phyloP scores from a whole-genome alignment of 345 rosid species.

The Triadica sebifera region DNA sequence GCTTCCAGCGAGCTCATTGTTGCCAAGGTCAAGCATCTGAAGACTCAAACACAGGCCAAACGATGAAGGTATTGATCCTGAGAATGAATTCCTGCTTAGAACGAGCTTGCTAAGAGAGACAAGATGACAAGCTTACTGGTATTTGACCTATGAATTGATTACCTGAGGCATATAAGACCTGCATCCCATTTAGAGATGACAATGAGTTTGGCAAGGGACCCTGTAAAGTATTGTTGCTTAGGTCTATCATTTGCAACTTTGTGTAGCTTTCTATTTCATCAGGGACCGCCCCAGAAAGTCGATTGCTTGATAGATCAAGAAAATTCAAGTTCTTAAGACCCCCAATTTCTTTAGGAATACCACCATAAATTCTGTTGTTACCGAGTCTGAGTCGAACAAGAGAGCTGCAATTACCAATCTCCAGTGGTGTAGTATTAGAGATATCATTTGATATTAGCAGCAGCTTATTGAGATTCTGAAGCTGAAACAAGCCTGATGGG shows the following conservation, averaged over 20 bases:
- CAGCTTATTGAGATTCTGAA: constrained; percentile 70
- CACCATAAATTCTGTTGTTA: constrained; percentile 62
- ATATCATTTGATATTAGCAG: constrained; percentile 70
- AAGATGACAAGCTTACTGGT: constrained; percentile 64
- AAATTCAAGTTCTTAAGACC: constrained; percentile 59
- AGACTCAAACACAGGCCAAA: constrained; percentile 74
- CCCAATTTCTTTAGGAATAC: constrained; percentile 66
- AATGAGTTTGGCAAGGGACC: constrained; percentile 63
- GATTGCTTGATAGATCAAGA: constrained; percentile 75
- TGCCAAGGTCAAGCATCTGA: constrained; percentile 84
- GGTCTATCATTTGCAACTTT: constrained; percentile 75
- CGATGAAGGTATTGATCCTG: constrained; percentile 69
- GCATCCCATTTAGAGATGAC: constrained; percentile 63
- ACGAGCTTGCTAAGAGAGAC: constrained; percentile 64
- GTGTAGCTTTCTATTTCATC: constrained; percentile 69
- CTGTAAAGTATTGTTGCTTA: constrained; percentile 65
- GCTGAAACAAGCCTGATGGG: constrained; percentile 75
- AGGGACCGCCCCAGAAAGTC: constrained; percentile 62
- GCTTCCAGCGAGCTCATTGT: constrained; percentile 65
- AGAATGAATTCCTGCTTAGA: constrained; percentile 57
- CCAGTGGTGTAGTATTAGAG: constrained; percentile 63
- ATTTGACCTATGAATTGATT: constrained; percentile 60
- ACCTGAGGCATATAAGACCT: constrained; percentile 68
- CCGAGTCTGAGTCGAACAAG: constrained; percentile 76
- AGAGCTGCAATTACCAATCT: constrained; percentile 72